A percentile compares a stretch with the other conserved stretches of the same genome.
phyloP scores from a whole-genome alignment of 202 grass and related monocot genomes.

The Schoenoplectus tabernaemontani region DNA sequence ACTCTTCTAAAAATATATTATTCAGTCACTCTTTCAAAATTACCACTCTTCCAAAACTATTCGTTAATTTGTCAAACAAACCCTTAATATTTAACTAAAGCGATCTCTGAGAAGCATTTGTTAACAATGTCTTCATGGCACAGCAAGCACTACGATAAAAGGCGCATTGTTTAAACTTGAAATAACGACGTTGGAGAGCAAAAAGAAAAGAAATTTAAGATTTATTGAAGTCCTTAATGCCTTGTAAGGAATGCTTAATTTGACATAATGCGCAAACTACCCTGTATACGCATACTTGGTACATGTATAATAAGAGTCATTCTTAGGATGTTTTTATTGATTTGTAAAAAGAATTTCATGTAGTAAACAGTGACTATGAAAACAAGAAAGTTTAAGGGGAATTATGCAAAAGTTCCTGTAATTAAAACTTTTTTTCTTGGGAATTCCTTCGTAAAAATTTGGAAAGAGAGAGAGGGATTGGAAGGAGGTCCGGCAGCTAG shows the following conservation, averaged over 20 bases:
- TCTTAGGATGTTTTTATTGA: background rate
- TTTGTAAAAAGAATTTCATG: background rate
- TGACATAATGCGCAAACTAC: background rate
- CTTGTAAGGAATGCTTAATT: background rate
- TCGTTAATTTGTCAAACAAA: too few relatives aligned
- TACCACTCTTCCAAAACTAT: too few relatives aligned
- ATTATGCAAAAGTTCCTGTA: slow-evolving; percentile 4
- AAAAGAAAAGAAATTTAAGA: background rate
- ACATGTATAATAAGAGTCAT: background rate
- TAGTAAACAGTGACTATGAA: background rate
- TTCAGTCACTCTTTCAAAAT: too few relatives aligned
- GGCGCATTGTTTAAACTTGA: background rate
- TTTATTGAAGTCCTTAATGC: background rate
- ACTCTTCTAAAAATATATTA: too few relatives aligned
- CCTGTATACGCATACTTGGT: background rate
- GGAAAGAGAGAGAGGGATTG: background rate
- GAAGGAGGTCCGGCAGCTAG: background rate
- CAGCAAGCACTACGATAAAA: background rate
- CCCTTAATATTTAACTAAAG: slow-evolving; percentile 22
- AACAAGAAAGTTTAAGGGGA: slow-evolving; percentile 10
- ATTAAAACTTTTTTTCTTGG: background rate
- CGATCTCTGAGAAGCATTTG: background rate
- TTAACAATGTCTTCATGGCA: background rate
- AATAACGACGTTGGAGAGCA: background rate
- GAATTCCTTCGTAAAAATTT: background rate